Evolutionary conservation across 2,329 filamentous ascomycete species (phyloP), one percentile per base, ranked within the genome.

Genomic region (Colletotrichum gigasporum): DNA sequence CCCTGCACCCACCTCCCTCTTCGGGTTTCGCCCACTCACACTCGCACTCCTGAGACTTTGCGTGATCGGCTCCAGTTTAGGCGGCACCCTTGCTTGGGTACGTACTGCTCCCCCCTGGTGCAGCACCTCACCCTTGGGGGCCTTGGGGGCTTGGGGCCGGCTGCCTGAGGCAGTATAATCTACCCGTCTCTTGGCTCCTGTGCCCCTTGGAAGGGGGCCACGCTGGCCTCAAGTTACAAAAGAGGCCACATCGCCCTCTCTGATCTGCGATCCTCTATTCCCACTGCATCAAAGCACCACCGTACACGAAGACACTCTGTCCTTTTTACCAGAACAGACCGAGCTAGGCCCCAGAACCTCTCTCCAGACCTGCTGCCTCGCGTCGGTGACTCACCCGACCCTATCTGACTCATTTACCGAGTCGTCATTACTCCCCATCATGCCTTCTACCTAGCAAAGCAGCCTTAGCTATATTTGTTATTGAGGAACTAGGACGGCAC

Each of bases 401-500:
- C 65, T 54, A 48, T 59, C 53, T 65, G 69, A 73, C 66, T 70
- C 70, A 71, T 68, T 61, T 18, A 60, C 48, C 53, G 69, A 64
- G 67, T 72, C 70, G 60, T 70, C 66, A 69, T 66, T 30, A 26
- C 30, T 26, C 26, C 22, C 62, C 66, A 70, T 57, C 57, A 72
- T 72, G 73, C 68, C 44, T 64, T 42, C 39, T 37, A 54, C 57
- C 48, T 61, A 66, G 63, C 32, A 53, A 42, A 10, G 35, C 55
- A 10, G 30, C 47, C 35, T 60, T 53, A 35, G n/a, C 44, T 65
- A 50, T 67, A 65, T 68, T 70, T 74, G 69, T 73, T 75, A 76
- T 74, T 71, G 75, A 77, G 74, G 76, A 75, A 74, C 68, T 74
- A 72, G 72, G 75, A 78, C 74, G 74, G 73, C 75, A 72, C 73